Base-by-base conservation (phyloP, 2,329 filamentous ascomycete species). In the Geoglossum cookeanum region DNA sequence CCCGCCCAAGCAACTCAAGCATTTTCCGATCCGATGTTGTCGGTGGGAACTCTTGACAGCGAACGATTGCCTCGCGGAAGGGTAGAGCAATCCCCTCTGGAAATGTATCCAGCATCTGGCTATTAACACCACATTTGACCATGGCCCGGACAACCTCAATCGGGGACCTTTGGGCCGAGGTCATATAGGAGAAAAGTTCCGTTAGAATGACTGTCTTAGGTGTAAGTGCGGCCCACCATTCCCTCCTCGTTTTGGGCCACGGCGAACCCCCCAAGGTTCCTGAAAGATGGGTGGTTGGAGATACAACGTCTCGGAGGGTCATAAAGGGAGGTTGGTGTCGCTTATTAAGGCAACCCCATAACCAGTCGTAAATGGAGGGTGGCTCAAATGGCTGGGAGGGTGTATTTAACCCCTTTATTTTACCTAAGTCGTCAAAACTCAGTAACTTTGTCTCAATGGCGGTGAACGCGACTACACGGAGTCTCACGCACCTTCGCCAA, bases 41-140 rank as follows among this genome's bases (percentile, higher is more conserved):
- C 8, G 89, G 87, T 17, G 91, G 91, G 59, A 81, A 79, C n/a
- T 81, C 78, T 67, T 95, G 90, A 62, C 87, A 94, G 61, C 81
- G 77, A n/a, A 83, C 79, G 45, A 97, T 88, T 4, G 84, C 82
- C 70, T 97, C 90, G 65, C 85, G 84, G 13, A 97, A 74, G 0
- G 87, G 85, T 1, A 84, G 79, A 57, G 86, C 78, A n/a, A 96
- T 75, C 30, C 87, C 82, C 68, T 94, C 88, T 1, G 92, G 91
- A 1, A 97, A 73, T 0, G 86, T 89, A 61, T 94, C 87, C 15
- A 97, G 76, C 54, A 90, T 72, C 29, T 77, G 73, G 8, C 71
- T 69, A 5, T 77, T 81, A 52, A 95, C 79, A 0, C 84, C 83
- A 60, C 83, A 83, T 48, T 79, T 73, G 59, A 83, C 76, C 71